These are phyloP conservation scores for Rutstroemia sp. DNA, from an alignment of 2,329 filamentous ascomycete species.

Conservation along the genomic window DNA sequence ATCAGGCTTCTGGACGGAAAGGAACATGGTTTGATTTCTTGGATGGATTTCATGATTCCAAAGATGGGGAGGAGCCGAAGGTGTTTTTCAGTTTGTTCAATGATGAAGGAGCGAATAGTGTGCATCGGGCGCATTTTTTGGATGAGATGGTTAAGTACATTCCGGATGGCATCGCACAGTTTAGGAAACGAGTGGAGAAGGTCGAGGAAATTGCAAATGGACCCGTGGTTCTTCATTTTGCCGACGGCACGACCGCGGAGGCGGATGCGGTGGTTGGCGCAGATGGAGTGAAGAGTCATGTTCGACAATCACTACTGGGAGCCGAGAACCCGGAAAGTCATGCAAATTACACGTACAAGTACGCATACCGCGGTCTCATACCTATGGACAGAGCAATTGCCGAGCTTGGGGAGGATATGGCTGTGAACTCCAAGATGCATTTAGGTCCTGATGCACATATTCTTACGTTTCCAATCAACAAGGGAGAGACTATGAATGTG, in stretches of 20 bases:
- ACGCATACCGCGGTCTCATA: constrained; percentile 54
- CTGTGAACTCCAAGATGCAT: constrained; percentile 40
- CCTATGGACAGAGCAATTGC: constrained; percentile 47
- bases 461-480: constrained; percentile 50
- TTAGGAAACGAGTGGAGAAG: neutral
- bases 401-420: constrained; percentile 41
- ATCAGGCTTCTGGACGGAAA: neutral
- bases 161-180: neutral
- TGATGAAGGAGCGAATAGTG: neutral
- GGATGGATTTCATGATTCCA: neutral
- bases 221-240: neutral
- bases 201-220: neutral
- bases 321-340: constrained; percentile 19
- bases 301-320: constrained; percentile 45
- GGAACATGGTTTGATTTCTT: constrained; percentile 17
- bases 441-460: constrained; percentile 47
- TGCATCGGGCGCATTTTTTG: neutral
- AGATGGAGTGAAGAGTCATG: constrained; percentile 55
- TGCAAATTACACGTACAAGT: constrained; percentile 45
- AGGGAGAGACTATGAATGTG: constrained; percentile 48
- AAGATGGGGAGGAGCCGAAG: neutral
- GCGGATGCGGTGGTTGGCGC: constrained; percentile 49
- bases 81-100: neutral
- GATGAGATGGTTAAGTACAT: neutral
- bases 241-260: constrained; percentile 10